Evolutionary conservation across 2,329 filamentous ascomycete genomes (phyloP).

Genomic region (Anthostomella pinea): DNA sequence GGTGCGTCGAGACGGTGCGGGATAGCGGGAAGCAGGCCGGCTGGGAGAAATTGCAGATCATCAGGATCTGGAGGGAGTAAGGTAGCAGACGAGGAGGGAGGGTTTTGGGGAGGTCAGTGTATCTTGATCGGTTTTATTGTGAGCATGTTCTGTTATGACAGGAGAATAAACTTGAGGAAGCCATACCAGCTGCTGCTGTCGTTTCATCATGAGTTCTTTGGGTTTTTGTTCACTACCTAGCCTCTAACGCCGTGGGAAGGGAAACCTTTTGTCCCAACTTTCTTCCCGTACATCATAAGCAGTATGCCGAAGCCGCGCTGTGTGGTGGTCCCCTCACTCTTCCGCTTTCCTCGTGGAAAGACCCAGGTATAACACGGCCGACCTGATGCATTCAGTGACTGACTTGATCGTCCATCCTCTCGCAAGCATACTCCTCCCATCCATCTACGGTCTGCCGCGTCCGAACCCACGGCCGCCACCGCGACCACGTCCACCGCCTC

Average conservation of each 20-base stretch:
- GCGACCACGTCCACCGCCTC: slow-evolving; percentile 49
- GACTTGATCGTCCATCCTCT: too few relatives aligned
- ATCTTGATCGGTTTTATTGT: slow-evolving; percentile 17
- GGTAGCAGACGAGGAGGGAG: slow-evolving; percentile 9
- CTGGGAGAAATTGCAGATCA: slow-evolving; percentile 89
- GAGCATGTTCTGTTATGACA: slow-evolving; percentile 11
- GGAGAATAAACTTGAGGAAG: slow-evolving; percentile 13
- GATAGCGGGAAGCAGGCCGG: slow-evolving; percentile 83
- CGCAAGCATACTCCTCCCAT: too few relatives aligned
- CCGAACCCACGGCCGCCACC: slow-evolving; percentile 55
- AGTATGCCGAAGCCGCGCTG: too few relatives aligned
- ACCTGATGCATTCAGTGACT: too few relatives aligned
- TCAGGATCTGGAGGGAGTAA: slow-evolving; percentile 72
- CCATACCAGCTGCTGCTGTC: slow-evolving; percentile 24
- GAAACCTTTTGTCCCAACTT: slow-evolving; percentile 9
- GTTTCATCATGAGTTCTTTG: slow-evolving; percentile 15
- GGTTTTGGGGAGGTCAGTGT: slow-evolving; percentile 7
- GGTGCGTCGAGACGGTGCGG: slow-evolving; percentile 76
- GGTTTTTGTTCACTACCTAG: slow-evolving; percentile 18
- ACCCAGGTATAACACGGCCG: too few relatives aligned
- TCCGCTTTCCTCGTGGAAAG: too few relatives aligned
- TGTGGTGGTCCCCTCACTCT: too few relatives aligned
- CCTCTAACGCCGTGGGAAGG: slow-evolving; percentile 29
- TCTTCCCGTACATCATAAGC: slow-evolving; percentile 12
- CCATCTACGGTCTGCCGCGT: slow-evolving; percentile 28